A percentile compares a stretch with the other conserved stretches of the same genome.
phyloP scores from a whole-genome alignment of 352 stramenopile species.

The Phytophthora sp. region DNA sequence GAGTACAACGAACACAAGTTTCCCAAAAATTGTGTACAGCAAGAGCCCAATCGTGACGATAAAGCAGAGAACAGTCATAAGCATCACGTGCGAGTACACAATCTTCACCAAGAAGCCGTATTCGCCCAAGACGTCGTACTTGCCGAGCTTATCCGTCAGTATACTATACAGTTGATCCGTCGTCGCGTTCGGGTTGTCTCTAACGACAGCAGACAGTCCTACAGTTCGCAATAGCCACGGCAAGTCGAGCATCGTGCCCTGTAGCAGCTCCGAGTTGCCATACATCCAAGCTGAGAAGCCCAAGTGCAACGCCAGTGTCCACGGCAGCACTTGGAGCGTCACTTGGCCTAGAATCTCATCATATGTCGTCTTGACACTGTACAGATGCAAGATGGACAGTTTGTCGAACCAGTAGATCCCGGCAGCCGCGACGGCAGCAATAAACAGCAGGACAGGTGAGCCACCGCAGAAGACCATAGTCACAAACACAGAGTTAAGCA shows the following conservation, averaged over 20 bases:
- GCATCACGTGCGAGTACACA: conserved; percentile 53
- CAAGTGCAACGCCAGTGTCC: conserved; percentile 56
- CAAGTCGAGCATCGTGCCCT: conserved; percentile 45
- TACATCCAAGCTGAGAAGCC: conserved; percentile 64
- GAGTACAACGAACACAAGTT: conserved; percentile 38
- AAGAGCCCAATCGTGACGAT: conserved; percentile 35
- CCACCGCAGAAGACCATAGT: conserved; percentile 65
- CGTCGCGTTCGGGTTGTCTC: conserved; percentile 28
- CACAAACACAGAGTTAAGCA: conserved; percentile 70
- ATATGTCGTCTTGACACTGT: conserved; percentile 57
- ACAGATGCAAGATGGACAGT: conserved; percentile 53
- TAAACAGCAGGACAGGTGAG: conserved; percentile 53
- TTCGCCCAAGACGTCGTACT: conserved; percentile 40
- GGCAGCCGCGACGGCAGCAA: conserved; percentile 37
- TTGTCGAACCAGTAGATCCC: conserved; percentile 64
- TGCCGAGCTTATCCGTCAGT: conserved; percentile 26
- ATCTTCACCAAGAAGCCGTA: conserved; percentile 55
- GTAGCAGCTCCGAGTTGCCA: conserved; percentile 45
- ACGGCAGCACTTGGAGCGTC: conserved; percentile 46
- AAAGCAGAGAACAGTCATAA: conserved; percentile 55
- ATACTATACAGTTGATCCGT: conserved; percentile 40
- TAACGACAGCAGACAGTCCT: conserved; percentile 31
- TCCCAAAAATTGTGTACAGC: conserved; percentile 43
- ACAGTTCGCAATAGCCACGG: conserved; percentile 36
- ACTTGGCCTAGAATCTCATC: conserved; percentile 51